These are phyloP conservation scores for Ogataea glucozyma DNA, from an alignment of 805 yeast species.

Conservation along the genomic window DNA sequence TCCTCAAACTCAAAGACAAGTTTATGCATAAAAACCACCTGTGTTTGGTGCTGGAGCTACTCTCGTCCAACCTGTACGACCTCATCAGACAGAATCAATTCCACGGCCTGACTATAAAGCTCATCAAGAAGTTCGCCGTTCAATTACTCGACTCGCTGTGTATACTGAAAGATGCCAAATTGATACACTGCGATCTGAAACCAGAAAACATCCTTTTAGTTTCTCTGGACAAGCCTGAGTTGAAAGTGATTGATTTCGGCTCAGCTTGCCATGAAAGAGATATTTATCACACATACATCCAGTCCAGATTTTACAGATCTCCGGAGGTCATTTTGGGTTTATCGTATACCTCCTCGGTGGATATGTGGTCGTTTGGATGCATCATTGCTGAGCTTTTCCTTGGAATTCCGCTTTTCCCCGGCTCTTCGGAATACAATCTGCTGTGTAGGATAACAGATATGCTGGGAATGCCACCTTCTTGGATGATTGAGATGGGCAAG, in stretches of 20 bases:
- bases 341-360: constrained; percentile 90
- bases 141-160: constrained; percentile 82
- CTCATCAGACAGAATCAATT: constrained; percentile 90
- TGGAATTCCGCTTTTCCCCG: constrained; percentile 94
- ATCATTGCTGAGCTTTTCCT: constrained; percentile 60
- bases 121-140: constrained; percentile 74
- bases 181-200: constrained; percentile 95
- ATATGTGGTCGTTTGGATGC: constrained; percentile 71
- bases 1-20: constrained; percentile 78
- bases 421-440: constrained; percentile 91
- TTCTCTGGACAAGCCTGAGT: constrained; percentile 77
- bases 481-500: constrained; percentile 97
- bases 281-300: constrained; percentile 87
- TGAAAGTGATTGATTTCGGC: constrained; percentile 95
- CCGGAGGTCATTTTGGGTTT: constrained; percentile 93
- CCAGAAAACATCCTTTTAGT: constrained; percentile 91
- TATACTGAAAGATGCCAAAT: constrained; percentile 75
- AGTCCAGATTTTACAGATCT: constrained; percentile 88
- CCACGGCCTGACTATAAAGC: constrained; percentile 79
- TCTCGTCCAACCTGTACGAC: constrained; percentile 87
- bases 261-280: constrained; percentile 92
- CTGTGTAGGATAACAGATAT: constrained; percentile 77
- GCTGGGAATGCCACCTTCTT: constrained; percentile 84
- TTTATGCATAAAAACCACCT: constrained; percentile 91
- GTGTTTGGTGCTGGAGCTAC: constrained; percentile 87